Conservation (phyloP, 805 yeast genomes). For the Lipomyces orientalis region DNA sequence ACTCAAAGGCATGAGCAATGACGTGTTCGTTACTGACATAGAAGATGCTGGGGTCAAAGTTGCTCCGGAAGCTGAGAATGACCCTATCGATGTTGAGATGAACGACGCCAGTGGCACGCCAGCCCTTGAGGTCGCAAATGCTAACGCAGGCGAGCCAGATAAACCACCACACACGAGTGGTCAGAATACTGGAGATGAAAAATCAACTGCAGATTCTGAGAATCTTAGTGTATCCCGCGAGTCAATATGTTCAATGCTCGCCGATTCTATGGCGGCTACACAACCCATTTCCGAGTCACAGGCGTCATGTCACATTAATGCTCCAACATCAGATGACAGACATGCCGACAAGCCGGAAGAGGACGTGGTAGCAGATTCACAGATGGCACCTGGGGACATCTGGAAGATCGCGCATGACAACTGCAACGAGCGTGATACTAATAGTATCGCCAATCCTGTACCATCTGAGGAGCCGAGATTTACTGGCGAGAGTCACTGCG, state of each 20-base stretch:
- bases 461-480: neutral
- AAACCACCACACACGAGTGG: neutral
- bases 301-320: neutral
- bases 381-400: neutral
- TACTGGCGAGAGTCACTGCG: neutral
- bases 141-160: neutral
- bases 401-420: neutral
- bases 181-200: neutral
- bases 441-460: neutral
- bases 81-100: neutral
- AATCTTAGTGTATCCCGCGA: neutral
- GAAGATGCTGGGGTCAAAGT: neutral
- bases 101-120: neutral
- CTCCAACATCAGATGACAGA: neutral
- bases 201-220: neutral
- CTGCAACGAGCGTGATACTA: neutral
- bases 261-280: neutral
- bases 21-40: neutral
- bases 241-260: neutral
- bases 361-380: neutral
- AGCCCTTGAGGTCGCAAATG: neutral
- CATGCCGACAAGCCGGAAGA: neutral
- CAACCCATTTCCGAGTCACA: slow-evolving; percentile 1
- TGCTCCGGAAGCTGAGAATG: neutral
- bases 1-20: neutral